Percentiles rank a stretch among this genome's conserved stretches.
Evolutionary conservation across 352 stramenopile genomes (phyloP).

Genomic region (Phytophthora macrochlamydospora): DNA sequence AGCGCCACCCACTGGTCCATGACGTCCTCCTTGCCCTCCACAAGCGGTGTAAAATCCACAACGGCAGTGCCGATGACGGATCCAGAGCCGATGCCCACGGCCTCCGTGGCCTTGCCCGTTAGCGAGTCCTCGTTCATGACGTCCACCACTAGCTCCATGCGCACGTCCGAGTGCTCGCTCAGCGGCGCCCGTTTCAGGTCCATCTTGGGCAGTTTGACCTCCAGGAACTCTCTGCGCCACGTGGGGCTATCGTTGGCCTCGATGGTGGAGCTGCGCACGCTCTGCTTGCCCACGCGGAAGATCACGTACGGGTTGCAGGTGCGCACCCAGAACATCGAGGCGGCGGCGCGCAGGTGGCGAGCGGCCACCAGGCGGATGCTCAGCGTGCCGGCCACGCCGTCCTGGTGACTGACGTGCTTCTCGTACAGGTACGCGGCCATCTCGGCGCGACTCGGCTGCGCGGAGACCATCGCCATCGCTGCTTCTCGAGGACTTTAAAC

Average conservation of each 20-base stretch:
- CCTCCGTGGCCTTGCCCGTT: slow-evolving; percentile 76
- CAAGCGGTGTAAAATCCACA: slow-evolving; percentile 70
- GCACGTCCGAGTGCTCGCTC: slow-evolving; percentile 72
- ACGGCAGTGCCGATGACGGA: slow-evolving; percentile 76
- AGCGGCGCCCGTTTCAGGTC: slow-evolving; percentile 60
- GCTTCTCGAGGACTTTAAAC: not conserved
- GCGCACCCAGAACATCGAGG: slow-evolving; percentile 85
- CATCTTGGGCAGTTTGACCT: slow-evolving; percentile 80
- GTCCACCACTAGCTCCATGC: slow-evolving; percentile 76
- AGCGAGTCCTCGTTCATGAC: slow-evolving; percentile 86
- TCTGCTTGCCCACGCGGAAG: slow-evolving; percentile 79
- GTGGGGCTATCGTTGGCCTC: slow-evolving; percentile 72
- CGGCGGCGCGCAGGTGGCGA: slow-evolving; percentile 65
- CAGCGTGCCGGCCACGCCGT: slow-evolving; percentile 71
- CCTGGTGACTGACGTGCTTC: slow-evolving; percentile 80
- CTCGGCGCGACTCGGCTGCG: slow-evolving; percentile 44
- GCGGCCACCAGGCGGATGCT: slow-evolving; percentile 76
- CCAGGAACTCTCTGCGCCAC: slow-evolving; percentile 73
- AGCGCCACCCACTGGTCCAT: slow-evolving; percentile 82
- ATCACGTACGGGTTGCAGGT: slow-evolving; percentile 88
- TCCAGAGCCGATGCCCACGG: slow-evolving; percentile 76
- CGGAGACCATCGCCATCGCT: slow-evolving; percentile 38
- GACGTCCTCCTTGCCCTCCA: slow-evolving; percentile 82
- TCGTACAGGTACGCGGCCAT: slow-evolving; percentile 73
- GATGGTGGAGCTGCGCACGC: slow-evolving; percentile 71